Percentiles rank a stretch among this genome's conserved stretches.
These are phyloP conservation scores for Aspergillus sp. DNA, from an alignment of 2,329 filamentous ascomycete genomes.

Conservation along the genomic window DNA sequence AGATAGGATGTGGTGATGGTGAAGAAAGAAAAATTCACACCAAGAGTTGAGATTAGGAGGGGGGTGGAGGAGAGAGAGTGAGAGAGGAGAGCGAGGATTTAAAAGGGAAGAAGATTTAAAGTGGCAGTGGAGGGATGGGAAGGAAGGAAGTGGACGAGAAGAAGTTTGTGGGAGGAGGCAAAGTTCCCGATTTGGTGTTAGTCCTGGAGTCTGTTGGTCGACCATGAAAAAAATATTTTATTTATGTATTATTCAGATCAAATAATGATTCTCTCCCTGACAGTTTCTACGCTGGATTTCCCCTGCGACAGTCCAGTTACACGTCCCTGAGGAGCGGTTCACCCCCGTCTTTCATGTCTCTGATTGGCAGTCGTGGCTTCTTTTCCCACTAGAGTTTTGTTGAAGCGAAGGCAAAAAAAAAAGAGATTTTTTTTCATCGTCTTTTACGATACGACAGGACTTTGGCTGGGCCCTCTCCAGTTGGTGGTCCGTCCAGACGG, in stretches of 20 bases:
- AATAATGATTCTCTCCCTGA: no score
- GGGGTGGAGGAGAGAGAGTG: constrained; percentile 9
- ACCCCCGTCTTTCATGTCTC: no score
- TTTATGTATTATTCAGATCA: no score
- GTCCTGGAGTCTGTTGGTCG: neutral
- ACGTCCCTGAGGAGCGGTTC: no score
- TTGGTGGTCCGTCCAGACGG: neutral
- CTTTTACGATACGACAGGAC: neutral
- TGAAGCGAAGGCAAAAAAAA: constrained; percentile 9
- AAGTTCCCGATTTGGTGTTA: constrained; percentile 7
- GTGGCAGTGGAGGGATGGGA: neutral
- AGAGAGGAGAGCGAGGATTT: constrained; percentile 16
- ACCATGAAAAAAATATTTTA: no score
- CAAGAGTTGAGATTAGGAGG: constrained; percentile 11
- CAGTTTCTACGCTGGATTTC: no score
- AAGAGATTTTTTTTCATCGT: neutral
- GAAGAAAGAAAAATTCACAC: constrained; percentile 11
- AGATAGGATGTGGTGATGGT: constrained; percentile 17
- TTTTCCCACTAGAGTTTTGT: no score
- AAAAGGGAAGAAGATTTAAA: constrained; percentile 5
- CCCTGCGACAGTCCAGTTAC: no score
- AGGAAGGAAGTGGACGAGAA: constrained; percentile 15
- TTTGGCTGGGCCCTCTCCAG: constrained; percentile 2
- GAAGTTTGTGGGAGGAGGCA: constrained; percentile 25
- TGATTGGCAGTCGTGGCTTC: no score